These are phyloP conservation scores for Clonostachys sp. DNA, from an alignment of 2,329 filamentous ascomycete genomes.

Conservation along the genomic window DNA sequence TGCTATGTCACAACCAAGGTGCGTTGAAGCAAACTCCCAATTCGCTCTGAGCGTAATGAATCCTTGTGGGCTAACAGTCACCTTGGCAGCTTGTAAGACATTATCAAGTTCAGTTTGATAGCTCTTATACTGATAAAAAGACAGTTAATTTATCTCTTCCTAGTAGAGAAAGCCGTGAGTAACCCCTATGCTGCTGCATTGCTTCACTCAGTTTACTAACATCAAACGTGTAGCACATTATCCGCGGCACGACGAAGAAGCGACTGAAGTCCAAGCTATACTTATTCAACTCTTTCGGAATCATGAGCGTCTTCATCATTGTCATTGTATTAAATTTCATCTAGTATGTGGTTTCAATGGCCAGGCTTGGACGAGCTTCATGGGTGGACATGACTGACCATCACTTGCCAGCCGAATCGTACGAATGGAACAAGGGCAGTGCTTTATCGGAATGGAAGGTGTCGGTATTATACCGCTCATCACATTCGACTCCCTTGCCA, in stretches of 20 bases:
- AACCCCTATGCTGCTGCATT: background rate
- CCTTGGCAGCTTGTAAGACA: too few relatives aligned
- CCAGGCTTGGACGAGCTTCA: background rate
- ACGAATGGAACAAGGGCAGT: slow-evolving; percentile 47
- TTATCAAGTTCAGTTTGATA: too few relatives aligned
- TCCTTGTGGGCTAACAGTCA: too few relatives aligned
- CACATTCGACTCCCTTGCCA: slow-evolving; percentile 54
- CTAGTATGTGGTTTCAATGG: slow-evolving; percentile 36
- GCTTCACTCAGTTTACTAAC: too few relatives aligned
- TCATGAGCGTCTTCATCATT: slow-evolving; percentile 38
- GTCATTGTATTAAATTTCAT: slow-evolving; percentile 56
- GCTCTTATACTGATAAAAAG: too few relatives aligned
- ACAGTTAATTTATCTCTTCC: slow-evolving; percentile 57
- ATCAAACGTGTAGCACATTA: slow-evolving; percentile 41
- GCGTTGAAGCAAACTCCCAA: background rate
- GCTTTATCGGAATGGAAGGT: slow-evolving; percentile 58
- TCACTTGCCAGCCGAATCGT: slow-evolving; percentile 44
- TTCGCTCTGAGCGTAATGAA: background rate
- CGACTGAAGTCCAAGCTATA: slow-evolving; percentile 55
- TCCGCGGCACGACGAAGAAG: slow-evolving; percentile 44
- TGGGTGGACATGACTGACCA: background rate
- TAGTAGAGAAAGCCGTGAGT: slow-evolving; percentile 59
- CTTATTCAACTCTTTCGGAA: slow-evolving; percentile 55
- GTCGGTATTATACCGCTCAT: slow-evolving; percentile 58
- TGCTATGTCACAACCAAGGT: slow-evolving; percentile 63